These are phyloP conservation scores for Lyophyllum decastes DNA, from an alignment of 768 basidiomycete species.

Conservation along the genomic window DNA sequence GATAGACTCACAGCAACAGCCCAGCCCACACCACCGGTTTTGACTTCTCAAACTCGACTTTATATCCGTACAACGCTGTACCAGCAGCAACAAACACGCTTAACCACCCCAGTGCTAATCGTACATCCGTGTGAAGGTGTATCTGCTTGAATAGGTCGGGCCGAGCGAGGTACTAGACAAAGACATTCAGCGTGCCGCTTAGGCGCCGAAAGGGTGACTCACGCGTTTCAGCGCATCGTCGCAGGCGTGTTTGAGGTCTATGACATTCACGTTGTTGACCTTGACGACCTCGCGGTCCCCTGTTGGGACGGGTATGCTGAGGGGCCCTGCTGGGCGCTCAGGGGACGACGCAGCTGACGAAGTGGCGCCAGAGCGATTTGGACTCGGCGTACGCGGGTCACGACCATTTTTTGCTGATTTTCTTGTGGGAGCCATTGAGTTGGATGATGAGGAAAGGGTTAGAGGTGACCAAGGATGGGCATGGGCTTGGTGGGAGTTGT, in stretches of 20 bases:
- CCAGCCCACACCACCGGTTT: slow-evolving; percentile 82
- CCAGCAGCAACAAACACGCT: slow-evolving; percentile 80
- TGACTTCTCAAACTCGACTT: slow-evolving; percentile 85
- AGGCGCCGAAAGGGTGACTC: slow-evolving; percentile 18
- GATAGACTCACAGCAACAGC: slow-evolving; percentile 65
- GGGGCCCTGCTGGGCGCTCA: slow-evolving; percentile 55
- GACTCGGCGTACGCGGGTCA: slow-evolving; percentile 19
- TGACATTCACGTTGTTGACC: slow-evolving; percentile 57
- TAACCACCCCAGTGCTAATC: slow-evolving; percentile 84
- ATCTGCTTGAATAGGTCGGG: slow-evolving; percentile 86
- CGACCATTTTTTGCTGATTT: slow-evolving; percentile 15
- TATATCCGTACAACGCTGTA: slow-evolving; percentile 85
- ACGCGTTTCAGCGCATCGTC: slow-evolving; percentile 94
- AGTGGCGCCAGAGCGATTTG: slow-evolving; percentile 18
- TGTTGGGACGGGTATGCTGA: slow-evolving; percentile 44
- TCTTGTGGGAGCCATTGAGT: slow-evolving; percentile 20
- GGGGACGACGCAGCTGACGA: slow-evolving; percentile 29
- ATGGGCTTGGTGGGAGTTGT: slow-evolving; percentile 11
- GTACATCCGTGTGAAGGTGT: slow-evolving; percentile 85
- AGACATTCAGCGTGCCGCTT: not conserved
- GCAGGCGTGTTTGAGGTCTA: slow-evolving; percentile 68
- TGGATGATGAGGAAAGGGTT: not conserved
- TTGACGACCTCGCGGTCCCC: slow-evolving; percentile 57
- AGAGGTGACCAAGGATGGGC: slow-evolving; percentile 9
- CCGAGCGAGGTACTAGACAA: slow-evolving; percentile 71